These are phyloP conservation scores for Postia placenta DNA, from an alignment of 768 basidiomycete genomes.

Conservation along the genomic window DNA sequence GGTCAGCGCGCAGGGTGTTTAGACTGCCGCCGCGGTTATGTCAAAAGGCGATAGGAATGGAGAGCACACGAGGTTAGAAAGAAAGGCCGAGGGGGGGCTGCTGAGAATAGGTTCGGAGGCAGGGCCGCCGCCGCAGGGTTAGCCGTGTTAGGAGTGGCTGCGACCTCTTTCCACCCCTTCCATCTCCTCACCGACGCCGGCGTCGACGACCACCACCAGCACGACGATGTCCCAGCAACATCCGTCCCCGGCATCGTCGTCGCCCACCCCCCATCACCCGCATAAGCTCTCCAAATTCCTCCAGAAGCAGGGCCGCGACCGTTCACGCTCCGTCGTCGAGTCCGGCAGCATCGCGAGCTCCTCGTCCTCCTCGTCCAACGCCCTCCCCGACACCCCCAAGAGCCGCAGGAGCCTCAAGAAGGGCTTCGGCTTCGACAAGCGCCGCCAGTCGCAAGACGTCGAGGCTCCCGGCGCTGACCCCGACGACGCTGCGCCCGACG, in stretches of 20 bases:
- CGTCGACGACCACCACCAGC: conserved; percentile 22
- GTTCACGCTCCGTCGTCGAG: conserved; percentile 48
- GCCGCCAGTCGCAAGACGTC: conserved; percentile 22
- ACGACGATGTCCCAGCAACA: conserved; percentile 43
- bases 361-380: conserved; percentile 32
- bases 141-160: neutral
- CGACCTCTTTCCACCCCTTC: neutral
- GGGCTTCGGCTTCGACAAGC: conserved; percentile 11
- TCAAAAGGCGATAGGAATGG: neutral
- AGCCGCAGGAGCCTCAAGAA: conserved; percentile 12
- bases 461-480: conserved; percentile 23
- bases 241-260: conserved; percentile 36
- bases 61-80: too few species aligned
- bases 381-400: conserved; percentile 21
- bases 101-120: neutral
- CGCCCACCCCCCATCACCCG: conserved; percentile 31
- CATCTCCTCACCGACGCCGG: conserved; percentile 5
- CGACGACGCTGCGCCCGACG: conserved; percentile 35
- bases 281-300: conserved; percentile 66
- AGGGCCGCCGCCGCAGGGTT: neutral
- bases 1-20: neutral
- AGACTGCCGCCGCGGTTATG: neutral
- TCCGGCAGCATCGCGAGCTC: conserved; percentile 33
- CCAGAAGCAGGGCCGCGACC: conserved; percentile 57
- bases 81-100: neutral